Evolutionary conservation across 306 rosid genomes (phyloP), one percentile per base, ranked within the genome.

Genomic region (Castanea crenata): DNA sequence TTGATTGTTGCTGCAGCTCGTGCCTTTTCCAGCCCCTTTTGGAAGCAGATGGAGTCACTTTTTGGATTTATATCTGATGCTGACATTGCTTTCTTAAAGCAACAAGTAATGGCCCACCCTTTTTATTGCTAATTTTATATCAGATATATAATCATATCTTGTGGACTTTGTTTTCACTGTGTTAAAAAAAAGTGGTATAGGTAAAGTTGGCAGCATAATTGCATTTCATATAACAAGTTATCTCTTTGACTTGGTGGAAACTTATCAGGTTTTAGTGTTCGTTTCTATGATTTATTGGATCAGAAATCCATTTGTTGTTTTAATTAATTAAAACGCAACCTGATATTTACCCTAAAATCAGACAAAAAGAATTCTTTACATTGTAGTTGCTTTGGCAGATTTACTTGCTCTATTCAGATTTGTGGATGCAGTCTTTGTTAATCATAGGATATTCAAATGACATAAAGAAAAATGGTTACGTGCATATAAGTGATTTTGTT

Each of bases 41-140:
- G 99, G 99, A 85, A 72, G 89, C 91, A 88, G 90, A 90, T 86
- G 92, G 99, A 93, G 85, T 87, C 93, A 69, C 88, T 88, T 88
- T 93, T 96, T 69, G 56, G 90, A 88, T 85, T 90, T 80, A 78
- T 96, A 75, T 86, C 96, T 32, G 94, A 88, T 64, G 84, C 85
- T 62, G 98, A 90, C 81, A 87, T 90, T 34, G 25, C 78, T 77
- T 91, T 80, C 92, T 87, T 91, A 83, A 96, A 87, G 87, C 90
- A 94, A 81, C 89, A 91, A 92, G 99, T 96, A 84, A 81, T 74
- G 81, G 46, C 59, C 61, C 78, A 13, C 79, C 13, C 56, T 70
- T 76, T 8, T 72, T 12, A 49, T 56, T 75, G 59, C 21, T 55
- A 63, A 31, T 82, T 55, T 13, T 58, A 46, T 35, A 19, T 29